Percentiles rank a stretch among this genome's conserved stretches.
These are phyloP conservation scores for Suillus americanus DNA, from an alignment of 768 basidiomycete species.

Conservation along the genomic window DNA sequence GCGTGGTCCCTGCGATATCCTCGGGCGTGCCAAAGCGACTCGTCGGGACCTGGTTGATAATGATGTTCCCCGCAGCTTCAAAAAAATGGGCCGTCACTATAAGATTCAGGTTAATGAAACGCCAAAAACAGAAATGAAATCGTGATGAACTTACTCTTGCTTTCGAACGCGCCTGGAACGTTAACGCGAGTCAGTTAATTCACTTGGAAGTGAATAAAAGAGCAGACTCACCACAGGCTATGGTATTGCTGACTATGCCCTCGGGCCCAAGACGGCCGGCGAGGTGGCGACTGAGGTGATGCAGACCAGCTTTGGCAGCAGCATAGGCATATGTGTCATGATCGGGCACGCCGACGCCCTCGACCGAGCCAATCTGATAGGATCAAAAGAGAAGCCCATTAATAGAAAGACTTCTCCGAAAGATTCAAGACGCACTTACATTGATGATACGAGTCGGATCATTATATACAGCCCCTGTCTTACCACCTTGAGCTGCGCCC, in stretches of 20 bases:
- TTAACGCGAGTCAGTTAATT: not conserved
- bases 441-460: slow-evolving; percentile 64
- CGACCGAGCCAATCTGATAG: slow-evolving; percentile 59
- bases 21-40: slow-evolving; percentile 59
- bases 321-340: slow-evolving; percentile 68
- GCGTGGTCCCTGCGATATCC: slow-evolving; percentile 61
- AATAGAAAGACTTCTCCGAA: slow-evolving; percentile 1
- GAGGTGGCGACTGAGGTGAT: slow-evolving; percentile 59
- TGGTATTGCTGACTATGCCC: slow-evolving; percentile 60
- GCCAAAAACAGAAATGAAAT: not conserved
- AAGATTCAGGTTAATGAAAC: slow-evolving; percentile 3
- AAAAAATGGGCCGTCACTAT: slow-evolving; percentile 58
- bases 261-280: slow-evolving; percentile 56
- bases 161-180: slow-evolving; percentile 37
- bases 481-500: slow-evolving; percentile 41
- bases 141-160: slow-evolving; percentile 34
- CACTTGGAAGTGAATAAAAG: not conserved
- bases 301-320: slow-evolving; percentile 61
- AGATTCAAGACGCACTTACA: slow-evolving; percentile 31
- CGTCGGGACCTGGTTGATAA: slow-evolving; percentile 46
- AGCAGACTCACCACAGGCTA: slow-evolving; percentile 52
- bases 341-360: slow-evolving; percentile 50
- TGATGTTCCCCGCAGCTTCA: slow-evolving; percentile 40
- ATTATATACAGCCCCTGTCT: slow-evolving; percentile 33
- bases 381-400: not conserved